A percentile compares a stretch with the other conserved stretches of the same genome.
phyloP scores from a whole-genome alignment of 805 yeast genomes.

The Yamadazyma akitaensis region DNA sequence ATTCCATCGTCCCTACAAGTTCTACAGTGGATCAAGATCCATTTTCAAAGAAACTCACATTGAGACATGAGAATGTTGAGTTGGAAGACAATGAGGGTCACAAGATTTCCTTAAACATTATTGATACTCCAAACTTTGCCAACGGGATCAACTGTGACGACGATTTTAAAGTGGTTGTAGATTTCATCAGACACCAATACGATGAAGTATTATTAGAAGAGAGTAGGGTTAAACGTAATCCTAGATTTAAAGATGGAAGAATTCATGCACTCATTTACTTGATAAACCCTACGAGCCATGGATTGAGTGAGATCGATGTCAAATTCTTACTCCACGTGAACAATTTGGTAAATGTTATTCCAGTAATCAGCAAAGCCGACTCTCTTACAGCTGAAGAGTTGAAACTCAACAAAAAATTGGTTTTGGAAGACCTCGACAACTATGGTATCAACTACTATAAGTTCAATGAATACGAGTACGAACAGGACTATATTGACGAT shows the following conservation, averaged over 20 bases:
- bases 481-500: conserved; percentile 50
- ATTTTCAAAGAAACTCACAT: conserved; percentile 44
- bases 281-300: conserved; percentile 47
- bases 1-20: conserved; percentile 67
- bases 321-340: conserved; percentile 41
- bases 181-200: conserved; percentile 75
- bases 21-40: conserved; percentile 61
- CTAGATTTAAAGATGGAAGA: conserved; percentile 80
- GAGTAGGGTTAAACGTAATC: conserved; percentile 77
- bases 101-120: conserved; percentile 68
- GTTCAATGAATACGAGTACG: conserved; percentile 61
- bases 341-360: conserved; percentile 41
- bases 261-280: conserved; percentile 58
- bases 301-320: conserved; percentile 40
- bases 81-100: conserved; percentile 84
- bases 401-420: conserved; percentile 66
- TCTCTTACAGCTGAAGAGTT: conserved; percentile 44
- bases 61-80: conserved; percentile 80
- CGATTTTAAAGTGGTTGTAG: conserved; percentile 68
- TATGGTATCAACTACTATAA: conserved; percentile 70
- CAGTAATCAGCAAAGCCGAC: conserved; percentile 44
- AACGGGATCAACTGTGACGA: conserved; percentile 66
- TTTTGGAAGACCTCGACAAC: conserved; percentile 70
- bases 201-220: conserved; percentile 82
- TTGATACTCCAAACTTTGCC: conserved; percentile 85